phyloP scores from a whole-genome alignment of 1,284 basidiomycete species.

The Golubevia sp. region DNA sequence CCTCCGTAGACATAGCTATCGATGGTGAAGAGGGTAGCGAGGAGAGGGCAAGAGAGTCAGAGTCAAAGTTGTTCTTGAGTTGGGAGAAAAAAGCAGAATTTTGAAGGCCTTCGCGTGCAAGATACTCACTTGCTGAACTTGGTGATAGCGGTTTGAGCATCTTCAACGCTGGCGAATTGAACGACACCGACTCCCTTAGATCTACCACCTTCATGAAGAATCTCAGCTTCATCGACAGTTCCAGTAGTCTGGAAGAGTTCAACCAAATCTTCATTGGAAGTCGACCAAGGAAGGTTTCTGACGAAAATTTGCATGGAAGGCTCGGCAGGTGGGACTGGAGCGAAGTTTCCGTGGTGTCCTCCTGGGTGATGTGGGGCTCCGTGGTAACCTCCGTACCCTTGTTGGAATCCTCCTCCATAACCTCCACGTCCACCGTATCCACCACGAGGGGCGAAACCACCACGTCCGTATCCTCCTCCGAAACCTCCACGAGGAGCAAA shows the following conservation, averaged over 20 bases:
- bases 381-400: too few relatives aligned
- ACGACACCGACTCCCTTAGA: conserved; percentile 94
- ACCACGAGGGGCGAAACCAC: conserved; percentile 66
- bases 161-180: conserved; percentile 83
- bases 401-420: conserved; percentile 64
- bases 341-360: too few relatives aligned
- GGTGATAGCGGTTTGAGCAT: conserved; percentile 86
- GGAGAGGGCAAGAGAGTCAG: not conserved
- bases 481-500: too few relatives aligned
- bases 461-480: too few relatives aligned
- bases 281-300: conserved; percentile 96
- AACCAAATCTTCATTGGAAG: conserved; percentile 96
- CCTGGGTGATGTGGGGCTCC: too few relatives aligned
- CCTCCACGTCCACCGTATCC: conserved; percentile 69
- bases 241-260: conserved; percentile 98
- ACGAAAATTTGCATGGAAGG: conserved; percentile 97
- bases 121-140: conserved; percentile 30
- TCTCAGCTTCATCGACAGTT: conserved; percentile 89
- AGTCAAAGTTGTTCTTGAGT: too few relatives aligned
- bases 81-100: too few relatives aligned
- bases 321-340: conserved; percentile 65
- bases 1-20: conserved; percentile 50
- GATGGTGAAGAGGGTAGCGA: not conserved
- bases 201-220: conserved; percentile 81
- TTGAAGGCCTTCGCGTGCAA: too few relatives aligned